Evolutionary conservation across 257 asterid species (phyloP).

Genomic region (Nicotiana paniculata): DNA sequence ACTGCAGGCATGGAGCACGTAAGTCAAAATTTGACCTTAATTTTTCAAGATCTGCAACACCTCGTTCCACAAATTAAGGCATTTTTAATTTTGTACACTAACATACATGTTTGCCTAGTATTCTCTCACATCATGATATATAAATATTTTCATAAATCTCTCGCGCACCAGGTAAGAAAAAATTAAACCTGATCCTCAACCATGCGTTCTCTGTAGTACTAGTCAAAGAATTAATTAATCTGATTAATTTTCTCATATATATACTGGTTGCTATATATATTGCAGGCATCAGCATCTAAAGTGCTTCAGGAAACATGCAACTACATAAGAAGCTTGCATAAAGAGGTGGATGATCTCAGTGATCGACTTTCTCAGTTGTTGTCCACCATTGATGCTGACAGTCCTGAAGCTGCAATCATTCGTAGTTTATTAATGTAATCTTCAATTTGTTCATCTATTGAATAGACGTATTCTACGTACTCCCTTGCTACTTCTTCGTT

Average conservation of each 20-base stretch:
- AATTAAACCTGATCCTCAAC: too few relatives aligned
- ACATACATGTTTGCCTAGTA: not conserved
- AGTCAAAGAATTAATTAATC: too few relatives aligned
- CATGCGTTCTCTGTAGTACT: too few relatives aligned
- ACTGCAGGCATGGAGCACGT: not conserved
- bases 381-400: slow-evolving; percentile 70
- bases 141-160: too few relatives aligned
- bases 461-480: not conserved
- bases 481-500: not conserved
- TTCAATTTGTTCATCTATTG: not conserved
- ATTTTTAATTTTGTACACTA: not conserved
- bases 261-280: not conserved
- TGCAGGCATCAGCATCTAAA: slow-evolving; percentile 80
- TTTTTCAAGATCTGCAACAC: not conserved
- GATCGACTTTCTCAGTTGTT: slow-evolving; percentile 80
- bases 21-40: not conserved
- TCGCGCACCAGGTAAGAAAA: too few relatives aligned
- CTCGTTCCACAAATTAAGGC: not conserved
- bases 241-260: too few relatives aligned
- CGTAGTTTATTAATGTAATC: slow-evolving; percentile 56
- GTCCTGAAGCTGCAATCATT: slow-evolving; percentile 88
- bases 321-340: slow-evolving; percentile 75
- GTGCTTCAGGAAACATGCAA: slow-evolving; percentile 94
- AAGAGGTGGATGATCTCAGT: slow-evolving; percentile 81
- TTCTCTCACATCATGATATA: too few relatives aligned